Percentiles rank a stretch among this genome's conserved stretches.
Evolutionary conservation across 148 eudicot species (phyloP).

Genomic region (Diospyros kaki): DNA sequence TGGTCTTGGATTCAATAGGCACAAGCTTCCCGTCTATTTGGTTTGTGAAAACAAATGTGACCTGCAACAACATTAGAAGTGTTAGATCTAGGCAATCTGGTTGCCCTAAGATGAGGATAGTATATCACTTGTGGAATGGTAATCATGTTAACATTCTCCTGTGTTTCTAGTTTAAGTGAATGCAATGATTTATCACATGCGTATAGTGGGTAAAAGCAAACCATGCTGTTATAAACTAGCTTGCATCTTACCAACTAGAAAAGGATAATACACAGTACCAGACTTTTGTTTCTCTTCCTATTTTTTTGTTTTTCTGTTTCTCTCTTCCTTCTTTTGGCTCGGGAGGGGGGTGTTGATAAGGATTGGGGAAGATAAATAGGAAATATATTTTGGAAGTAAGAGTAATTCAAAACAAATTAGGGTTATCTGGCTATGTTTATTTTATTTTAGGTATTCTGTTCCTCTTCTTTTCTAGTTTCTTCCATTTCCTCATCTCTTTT

Average conservation of each 20-base stretch:
- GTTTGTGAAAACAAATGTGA: conserved; percentile 83
- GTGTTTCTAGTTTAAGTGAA: neutral
- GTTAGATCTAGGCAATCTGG: neutral
- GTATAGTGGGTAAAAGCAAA: neutral
- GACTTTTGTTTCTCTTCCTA: neutral
- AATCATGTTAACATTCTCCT: neutral
- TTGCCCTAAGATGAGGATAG: neutral
- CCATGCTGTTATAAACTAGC: neutral
- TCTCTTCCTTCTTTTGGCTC: too few relatives aligned
- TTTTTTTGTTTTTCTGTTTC: too few relatives aligned
- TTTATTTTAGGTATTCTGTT: too few relatives aligned
- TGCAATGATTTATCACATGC: neutral
- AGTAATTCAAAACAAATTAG: too few relatives aligned
- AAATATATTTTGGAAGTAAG: too few relatives aligned
- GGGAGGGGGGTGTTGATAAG: too few relatives aligned
- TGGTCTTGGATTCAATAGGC: conserved; percentile 64
- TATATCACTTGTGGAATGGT: neutral
- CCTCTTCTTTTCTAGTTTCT: too few relatives aligned
- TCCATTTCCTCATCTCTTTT: too few relatives aligned
- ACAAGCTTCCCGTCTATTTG: conserved; percentile 93
- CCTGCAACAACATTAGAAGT: conserved; percentile 44
- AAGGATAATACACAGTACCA: neutral
- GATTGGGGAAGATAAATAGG: too few relatives aligned
- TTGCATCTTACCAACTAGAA: neutral
- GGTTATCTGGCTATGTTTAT: too few relatives aligned